Evolutionary conservation across 2,329 filamentous ascomycete genomes (phyloP).

Genomic region (Cladosporium halotolerans): DNA sequence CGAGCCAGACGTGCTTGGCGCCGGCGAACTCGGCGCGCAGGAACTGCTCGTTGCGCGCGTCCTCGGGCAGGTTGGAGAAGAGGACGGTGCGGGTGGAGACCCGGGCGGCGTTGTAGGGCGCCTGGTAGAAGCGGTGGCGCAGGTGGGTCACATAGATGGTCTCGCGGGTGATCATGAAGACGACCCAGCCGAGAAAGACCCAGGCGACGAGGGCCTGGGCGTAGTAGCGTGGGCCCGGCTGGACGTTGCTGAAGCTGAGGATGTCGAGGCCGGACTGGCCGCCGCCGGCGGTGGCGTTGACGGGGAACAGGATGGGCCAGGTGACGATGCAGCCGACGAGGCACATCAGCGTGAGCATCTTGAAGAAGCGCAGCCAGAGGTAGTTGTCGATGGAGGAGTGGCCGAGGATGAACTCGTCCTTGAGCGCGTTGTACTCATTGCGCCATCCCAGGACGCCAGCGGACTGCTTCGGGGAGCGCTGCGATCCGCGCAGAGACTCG

Average conservation of each 20-base stretch:
- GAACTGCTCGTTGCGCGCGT: slow-evolving; percentile 32
- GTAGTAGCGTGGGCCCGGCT: slow-evolving; percentile 35
- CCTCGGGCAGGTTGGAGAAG: slow-evolving; percentile 40
- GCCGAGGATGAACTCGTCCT: slow-evolving; percentile 39
- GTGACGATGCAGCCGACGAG: slow-evolving; percentile 41
- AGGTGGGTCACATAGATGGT: slow-evolving; percentile 40
- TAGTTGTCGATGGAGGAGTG: slow-evolving; percentile 43
- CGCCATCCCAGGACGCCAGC: slow-evolving; percentile 49
- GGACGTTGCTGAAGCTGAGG: slow-evolving; percentile 33
- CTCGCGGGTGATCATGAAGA: slow-evolving; percentile 41
- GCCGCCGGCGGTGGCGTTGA: slow-evolving; percentile 35
- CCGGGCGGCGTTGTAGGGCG: slow-evolving; percentile 37
- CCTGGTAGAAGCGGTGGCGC: slow-evolving; percentile 41
- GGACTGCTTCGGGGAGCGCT: slow-evolving; percentile 42
- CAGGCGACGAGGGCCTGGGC: slow-evolving; percentile 36
- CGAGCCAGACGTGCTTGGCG: slow-evolving; percentile 41
- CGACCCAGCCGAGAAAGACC: slow-evolving; percentile 37
- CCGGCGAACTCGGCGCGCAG: slow-evolving; percentile 34
- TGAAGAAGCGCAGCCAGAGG: slow-evolving; percentile 43
- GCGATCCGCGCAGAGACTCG: slow-evolving; percentile 27
- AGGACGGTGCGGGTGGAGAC: slow-evolving; percentile 42
- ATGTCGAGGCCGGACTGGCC: slow-evolving; percentile 22
- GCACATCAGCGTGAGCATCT: slow-evolving; percentile 36
- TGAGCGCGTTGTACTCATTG: slow-evolving; percentile 33
- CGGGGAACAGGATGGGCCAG: slow-evolving; percentile 42